These are phyloP conservation scores for Suhomyces sp. DNA, from an alignment of 805 yeast genomes.

Conservation along the genomic window DNA sequence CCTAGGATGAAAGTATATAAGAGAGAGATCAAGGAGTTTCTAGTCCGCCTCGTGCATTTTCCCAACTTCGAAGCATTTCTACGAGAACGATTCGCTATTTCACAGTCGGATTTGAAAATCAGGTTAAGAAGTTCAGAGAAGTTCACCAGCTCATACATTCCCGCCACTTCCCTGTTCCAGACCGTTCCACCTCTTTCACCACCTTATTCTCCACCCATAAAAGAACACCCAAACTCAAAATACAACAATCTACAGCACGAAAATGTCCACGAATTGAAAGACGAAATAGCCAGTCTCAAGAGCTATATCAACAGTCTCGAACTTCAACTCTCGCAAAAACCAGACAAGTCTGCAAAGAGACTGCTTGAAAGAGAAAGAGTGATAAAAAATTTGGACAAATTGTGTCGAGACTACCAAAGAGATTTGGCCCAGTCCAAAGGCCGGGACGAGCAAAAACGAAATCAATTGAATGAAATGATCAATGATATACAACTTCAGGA, in stretches of 20 bases:
- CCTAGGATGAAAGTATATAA: constrained; percentile 17
- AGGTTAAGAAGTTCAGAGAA: not conserved
- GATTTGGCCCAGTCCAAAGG: constrained; percentile 2
- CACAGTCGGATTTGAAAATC: not conserved
- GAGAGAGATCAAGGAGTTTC: constrained; percentile 21
- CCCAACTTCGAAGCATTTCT: constrained; percentile 20
- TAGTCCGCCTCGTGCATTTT: constrained; percentile 22
- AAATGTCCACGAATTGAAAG: constrained; percentile 17
- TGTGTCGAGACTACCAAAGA: constrained; percentile 8
- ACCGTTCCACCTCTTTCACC: constrained; percentile 1
- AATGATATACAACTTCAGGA: constrained; percentile 21
- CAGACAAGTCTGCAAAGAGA: constrained; percentile 4
- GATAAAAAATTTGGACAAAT: constrained; percentile 15
- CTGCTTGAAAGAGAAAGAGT: constrained; percentile 16
- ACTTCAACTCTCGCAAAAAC: constrained; percentile 7
- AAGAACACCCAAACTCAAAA: not conserved
- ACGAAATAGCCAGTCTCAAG: constrained; percentile 14
- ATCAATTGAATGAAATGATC: constrained; percentile 13
- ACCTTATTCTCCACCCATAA: constrained; percentile 10
- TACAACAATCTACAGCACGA: not conserved
- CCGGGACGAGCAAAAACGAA: constrained; percentile 13
- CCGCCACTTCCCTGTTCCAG: not conserved
- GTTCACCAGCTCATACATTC: not conserved
- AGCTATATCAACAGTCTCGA: constrained; percentile 17
- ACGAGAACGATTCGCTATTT: constrained; percentile 13